phyloP scores from a whole-genome alignment of 257 asterid genomes.

The Solanum pimpinellifolium region DNA sequence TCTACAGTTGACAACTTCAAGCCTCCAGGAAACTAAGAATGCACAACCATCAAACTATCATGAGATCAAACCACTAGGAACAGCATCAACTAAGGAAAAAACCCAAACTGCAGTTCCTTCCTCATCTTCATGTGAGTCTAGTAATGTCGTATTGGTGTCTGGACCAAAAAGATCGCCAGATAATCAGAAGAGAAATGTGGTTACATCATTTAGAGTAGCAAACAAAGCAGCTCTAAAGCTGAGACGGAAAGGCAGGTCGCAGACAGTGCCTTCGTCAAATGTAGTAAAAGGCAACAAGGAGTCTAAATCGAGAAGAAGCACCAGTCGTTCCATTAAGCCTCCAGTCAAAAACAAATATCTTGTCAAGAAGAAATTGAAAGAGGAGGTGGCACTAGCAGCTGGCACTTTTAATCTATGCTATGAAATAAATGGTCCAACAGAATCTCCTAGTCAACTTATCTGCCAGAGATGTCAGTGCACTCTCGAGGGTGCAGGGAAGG shows the following conservation, averaged over 20 bases:
- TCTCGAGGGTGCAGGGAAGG: constrained; percentile 26
- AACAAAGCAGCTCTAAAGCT: constrained; percentile 44
- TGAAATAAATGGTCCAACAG: constrained; percentile 12
- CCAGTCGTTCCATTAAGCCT: constrained; percentile 44
- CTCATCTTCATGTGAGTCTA: constrained; percentile 5
- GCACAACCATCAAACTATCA: constrained; percentile 7
- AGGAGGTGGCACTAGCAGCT: constrained; percentile 14
- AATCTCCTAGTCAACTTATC: constrained; percentile 27
- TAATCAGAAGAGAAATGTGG: constrained; percentile 18
- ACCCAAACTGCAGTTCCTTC: constrained; percentile 12
- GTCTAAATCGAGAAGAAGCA: constrained; percentile 24
- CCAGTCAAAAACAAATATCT: constrained; percentile 43
- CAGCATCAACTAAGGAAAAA: constrained; percentile 12
- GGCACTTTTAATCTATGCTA: constrained; percentile 11
- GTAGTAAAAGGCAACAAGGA: constrained; percentile 39
- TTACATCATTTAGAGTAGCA: constrained; percentile 23
- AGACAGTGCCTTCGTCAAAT: constrained; percentile 28
- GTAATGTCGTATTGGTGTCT: constrained; percentile 11
- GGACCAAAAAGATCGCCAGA: constrained; percentile 21
- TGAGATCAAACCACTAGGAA: constrained; percentile 10
- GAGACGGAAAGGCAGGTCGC: constrained; percentile 46
- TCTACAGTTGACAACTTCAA: background rate
- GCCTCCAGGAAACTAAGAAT: background rate
- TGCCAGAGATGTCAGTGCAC: constrained; percentile 89
- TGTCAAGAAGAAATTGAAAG: constrained; percentile 42